These are phyloP conservation scores for Thalassia testudinum DNA, from an alignment of 116 monocot species.

Conservation along the genomic window DNA sequence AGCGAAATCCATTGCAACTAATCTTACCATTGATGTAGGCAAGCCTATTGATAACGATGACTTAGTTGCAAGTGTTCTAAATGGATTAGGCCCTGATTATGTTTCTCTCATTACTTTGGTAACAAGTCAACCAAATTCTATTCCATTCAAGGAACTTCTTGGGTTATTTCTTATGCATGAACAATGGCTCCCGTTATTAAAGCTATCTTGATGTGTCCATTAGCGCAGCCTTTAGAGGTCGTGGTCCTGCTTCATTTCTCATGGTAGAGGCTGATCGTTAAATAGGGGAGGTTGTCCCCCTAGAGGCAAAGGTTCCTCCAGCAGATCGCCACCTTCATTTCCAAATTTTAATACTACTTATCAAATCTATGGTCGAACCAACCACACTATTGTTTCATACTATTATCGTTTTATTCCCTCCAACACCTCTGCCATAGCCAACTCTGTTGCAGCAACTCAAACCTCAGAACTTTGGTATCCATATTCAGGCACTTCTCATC, in stretches of 20 bases:
- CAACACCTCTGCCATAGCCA: not conserved
- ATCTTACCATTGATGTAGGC: not conserved
- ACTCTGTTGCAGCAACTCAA: not conserved
- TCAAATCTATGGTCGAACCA: not conserved
- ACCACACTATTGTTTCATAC: not conserved
- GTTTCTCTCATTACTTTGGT: not conserved
- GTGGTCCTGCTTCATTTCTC: not conserved
- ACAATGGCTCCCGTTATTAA: not conserved
- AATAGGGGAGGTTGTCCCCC: not conserved
- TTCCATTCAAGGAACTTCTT: not conserved
- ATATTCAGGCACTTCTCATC: not conserved
- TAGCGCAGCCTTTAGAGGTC: not conserved
- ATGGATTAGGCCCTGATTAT: not conserved
- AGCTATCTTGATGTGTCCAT: not conserved
- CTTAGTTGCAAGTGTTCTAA: not conserved
- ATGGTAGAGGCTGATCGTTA: not conserved
- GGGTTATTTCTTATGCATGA: not conserved
- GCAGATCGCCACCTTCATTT: not conserved
- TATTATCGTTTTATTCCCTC: not conserved
- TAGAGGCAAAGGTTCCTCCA: not conserved
- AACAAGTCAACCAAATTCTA: not conserved
- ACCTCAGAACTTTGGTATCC: not conserved
- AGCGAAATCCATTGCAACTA: not conserved
- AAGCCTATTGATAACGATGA: not conserved
- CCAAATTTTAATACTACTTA: no score